Evolutionary conservation across 1,139 yeast genomes (phyloP).

Genomic region (Yamadazyma diospyri): DNA sequence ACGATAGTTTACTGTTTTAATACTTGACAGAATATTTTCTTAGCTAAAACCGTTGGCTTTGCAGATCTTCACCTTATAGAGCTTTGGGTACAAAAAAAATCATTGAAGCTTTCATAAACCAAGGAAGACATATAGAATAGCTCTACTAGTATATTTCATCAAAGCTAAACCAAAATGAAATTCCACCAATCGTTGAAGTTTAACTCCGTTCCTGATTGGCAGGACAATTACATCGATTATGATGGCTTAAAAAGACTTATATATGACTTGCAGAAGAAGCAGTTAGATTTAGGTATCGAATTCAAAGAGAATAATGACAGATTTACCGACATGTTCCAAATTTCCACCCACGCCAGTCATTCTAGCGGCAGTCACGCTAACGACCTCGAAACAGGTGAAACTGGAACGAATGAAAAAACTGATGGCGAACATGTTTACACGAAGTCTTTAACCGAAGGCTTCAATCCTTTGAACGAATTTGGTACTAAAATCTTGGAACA

Average conservation of each 20-base stretch:
- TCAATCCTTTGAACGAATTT: constrained; percentile 27
- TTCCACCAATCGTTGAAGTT: constrained; percentile 71
- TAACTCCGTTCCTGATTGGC: constrained; percentile 83
- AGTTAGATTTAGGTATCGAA: constrained; percentile 21
- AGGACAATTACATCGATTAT: constrained; percentile 63
- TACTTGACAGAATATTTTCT: too few species aligned
- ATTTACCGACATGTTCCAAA: neutral
- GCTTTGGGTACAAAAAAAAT: too few species aligned
- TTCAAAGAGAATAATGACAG: constrained; percentile 13
- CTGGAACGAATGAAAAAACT: constrained; percentile 1
- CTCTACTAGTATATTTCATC: too few species aligned
- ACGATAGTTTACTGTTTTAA: constrained; percentile 7
- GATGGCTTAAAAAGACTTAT: constrained; percentile 60
- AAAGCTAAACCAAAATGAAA: constrained; percentile 48
- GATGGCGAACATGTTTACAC: constrained; percentile 2
- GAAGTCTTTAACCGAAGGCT: constrained; percentile 5
- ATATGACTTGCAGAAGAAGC: constrained; percentile 44
- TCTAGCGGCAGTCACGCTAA: neutral
- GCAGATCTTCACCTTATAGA: too few species aligned
- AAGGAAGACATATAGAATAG: neutral
- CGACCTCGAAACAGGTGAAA: constrained; percentile 3
- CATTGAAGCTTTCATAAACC: too few species aligned
- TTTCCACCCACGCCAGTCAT: neutral
- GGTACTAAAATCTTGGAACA: constrained; percentile 52
- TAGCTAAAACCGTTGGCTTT: too few species aligned